Base-by-base conservation (phyloP, 495 filamentous ascomycete genomes). In the Xylaria palmicola region DNA sequence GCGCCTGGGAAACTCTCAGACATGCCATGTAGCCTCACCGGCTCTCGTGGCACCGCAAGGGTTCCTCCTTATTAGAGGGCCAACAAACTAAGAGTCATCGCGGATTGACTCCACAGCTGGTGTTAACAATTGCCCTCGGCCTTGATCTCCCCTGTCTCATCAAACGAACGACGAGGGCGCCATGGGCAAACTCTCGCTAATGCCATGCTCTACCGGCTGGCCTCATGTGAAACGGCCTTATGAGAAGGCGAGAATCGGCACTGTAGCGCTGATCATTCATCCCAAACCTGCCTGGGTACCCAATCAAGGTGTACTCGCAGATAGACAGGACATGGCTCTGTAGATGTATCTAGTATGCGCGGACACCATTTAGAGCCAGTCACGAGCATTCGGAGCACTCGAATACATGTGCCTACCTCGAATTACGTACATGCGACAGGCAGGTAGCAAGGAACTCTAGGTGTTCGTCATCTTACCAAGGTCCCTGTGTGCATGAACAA, bases 31-130 rank as follows among this genome's bases (percentile, higher is more conserved):
- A 5, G n/a, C 20, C 36, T 43, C 30, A 58, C 40, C 44, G n/a
- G 20, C 43, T 49, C 55, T 24, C 30, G 20, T 58, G 55, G 30
- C n/a, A 37, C 30, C 7, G 55, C 30, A 22, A 15, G 44, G 20
- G 37, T 43, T 39, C 27, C 17, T 19, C 26, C 29, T 56, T 9
- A n/a, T n/a, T n/a, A n/a, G n/a, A 56, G n/a, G 30, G 55, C 55
- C 55, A 58, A 15, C 55, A 32, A 39, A 58, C 19, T 17, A 49
- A 39, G 55, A 58, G 55, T 58, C 55, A 58, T 48, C 48, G 17
- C 29, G 8, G 7, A 9, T 17, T 24, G 20, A 45, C 55, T 29
- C 43, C 55, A 48, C 43, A 58, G 15, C 55, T 43, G n/a, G n/a
- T 30, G 36, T 56, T 44, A 24, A 20, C 17, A 39, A 34, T 40